Base-by-base conservation (phyloP, 345 rosid genomes). In the Linum usitatissimum region DNA sequence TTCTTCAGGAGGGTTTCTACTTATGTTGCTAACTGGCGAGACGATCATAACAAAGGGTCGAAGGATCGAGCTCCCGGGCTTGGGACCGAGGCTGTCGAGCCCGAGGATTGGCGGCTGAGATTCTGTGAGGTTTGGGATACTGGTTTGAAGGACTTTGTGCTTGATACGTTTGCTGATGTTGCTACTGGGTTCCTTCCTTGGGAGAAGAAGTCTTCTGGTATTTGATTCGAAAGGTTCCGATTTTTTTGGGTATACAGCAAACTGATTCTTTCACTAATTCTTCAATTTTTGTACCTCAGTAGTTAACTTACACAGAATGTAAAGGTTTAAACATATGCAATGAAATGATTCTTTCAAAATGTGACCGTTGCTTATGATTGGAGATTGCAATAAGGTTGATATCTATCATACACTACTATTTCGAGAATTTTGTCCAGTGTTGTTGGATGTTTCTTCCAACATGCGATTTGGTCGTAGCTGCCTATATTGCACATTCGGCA, bases 91-190 rank as follows among this genome's bases (percentile, higher is more conserved):
- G 88, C 97, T 30, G 77, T 86, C 5, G 95, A 94, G 68, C 99
- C 99, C 15, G 68, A 69, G 0, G 79, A 90, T 70, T 94, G 99
- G 97, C 75, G 81, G 60, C 55, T 77, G 60, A 64, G 78, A 76
- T 94, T 94, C 78, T 94, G 99, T 59, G 95, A 94, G 74, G 88
- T 94, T 55, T 86, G 96, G 95, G 99, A 93, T 69, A 87, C 99
- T 0, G 95, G 92, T 38, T 77, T 93, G 62, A 84, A 86, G 64
- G 89, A 93, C 78, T 80, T 86, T 68, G 84, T 93, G 23, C 31
- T 87, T 60, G 83, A 91, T n/a, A 87, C 78, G 63, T 84, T 93
- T 65, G 95, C 84, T 21, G 86, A 87, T 75, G 73, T 88, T 38
- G 79, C 80, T 3, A 76, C 83, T 13, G 86, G 96, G 55, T 63